phyloP scores from a whole-genome alignment of 768 basidiomycete species.

The Boletus barrowsii region DNA sequence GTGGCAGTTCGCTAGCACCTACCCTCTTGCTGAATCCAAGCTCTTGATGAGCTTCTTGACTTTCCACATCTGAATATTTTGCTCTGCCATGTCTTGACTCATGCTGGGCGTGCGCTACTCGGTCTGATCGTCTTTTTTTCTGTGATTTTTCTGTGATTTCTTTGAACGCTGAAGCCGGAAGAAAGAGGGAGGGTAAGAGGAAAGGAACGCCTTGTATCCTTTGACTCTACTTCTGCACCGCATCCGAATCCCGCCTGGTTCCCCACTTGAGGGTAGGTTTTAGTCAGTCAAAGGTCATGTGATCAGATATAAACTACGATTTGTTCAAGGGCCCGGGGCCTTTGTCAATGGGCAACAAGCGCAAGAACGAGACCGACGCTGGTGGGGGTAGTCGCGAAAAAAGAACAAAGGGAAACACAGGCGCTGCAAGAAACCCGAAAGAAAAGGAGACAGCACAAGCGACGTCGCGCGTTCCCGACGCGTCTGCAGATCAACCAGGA shows the following conservation, averaged over 20 bases:
- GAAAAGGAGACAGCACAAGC: not conserved
- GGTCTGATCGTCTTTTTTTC: conserved; percentile 8
- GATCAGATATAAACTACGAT: not conserved
- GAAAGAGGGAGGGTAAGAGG: conserved; percentile 19
- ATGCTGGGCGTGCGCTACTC: conserved; percentile 46
- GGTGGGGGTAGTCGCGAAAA: conserved; percentile 8
- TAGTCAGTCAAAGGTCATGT: conserved; percentile 5
- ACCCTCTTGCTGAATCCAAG: conserved; percentile 76
- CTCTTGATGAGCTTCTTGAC: conserved; percentile 99
- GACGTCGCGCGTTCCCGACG: not conserved
- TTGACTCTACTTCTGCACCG: not conserved
- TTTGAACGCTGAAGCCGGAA: conserved; percentile 19
- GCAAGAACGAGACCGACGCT: conserved; percentile 16
- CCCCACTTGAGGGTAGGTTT: conserved; percentile 24
- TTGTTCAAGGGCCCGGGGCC: not conserved
- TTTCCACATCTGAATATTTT: conserved; percentile 98
- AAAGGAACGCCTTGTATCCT: not conserved
- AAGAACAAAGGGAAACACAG: conserved; percentile 13
- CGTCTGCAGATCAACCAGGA: not conserved
- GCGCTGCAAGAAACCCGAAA: not conserved
- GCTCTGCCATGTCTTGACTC: conserved; percentile 85
- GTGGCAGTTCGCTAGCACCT: conserved; percentile 1
- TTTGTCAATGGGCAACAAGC: conserved; percentile 19
- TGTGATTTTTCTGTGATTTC: conserved; percentile 4
- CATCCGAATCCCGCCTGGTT: conserved; percentile 14